Percentiles rank a stretch among this genome's conserved stretches.
Conservation (phyloP, 495 filamentous ascomycete genomes). For the Massariosphaeria phaeospora region DNA sequence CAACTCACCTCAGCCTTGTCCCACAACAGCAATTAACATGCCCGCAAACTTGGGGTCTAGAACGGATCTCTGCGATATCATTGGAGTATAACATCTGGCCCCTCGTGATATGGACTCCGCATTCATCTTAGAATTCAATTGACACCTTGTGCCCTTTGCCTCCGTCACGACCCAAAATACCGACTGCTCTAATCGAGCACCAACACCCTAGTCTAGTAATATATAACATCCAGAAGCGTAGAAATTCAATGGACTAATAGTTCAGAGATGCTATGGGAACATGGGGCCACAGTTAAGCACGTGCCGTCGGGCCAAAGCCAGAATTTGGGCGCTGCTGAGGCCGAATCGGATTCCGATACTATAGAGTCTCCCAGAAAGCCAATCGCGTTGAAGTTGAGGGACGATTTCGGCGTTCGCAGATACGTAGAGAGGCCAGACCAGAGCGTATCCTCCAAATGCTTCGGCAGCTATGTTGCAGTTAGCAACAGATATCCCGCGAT, state of each 20-base stretch:
- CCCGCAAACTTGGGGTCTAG: no score
- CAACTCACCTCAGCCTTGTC: no score
- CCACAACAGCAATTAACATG: no score
- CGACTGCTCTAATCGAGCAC: background rate
- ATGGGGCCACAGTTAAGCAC: conserved; percentile 33
- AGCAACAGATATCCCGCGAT: background rate
- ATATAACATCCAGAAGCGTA: no score
- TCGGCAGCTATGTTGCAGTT: conserved; percentile 22
- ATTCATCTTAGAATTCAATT: no score
- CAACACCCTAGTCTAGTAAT: no score
- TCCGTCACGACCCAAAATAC: no score
- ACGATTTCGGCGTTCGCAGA: conserved; percentile 27
- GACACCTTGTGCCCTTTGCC: no score
- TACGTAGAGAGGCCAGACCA: conserved; percentile 38
- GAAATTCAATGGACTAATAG: background rate
- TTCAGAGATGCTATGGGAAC: conserved; percentile 18
- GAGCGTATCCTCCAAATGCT: conserved; percentile 36
- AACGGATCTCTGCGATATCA: no score
- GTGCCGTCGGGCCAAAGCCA: conserved; percentile 30
- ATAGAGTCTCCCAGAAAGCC: conserved; percentile 32
- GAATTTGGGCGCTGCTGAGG: conserved; percentile 28
- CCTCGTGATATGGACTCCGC: no score
- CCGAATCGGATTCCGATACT: conserved; percentile 32
- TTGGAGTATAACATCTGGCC: no score
- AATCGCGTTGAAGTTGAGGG: conserved; percentile 26